phyloP scores from a whole-genome alignment of 192 early-diverging fungal species.

The Linnemannia elongata region DNA sequence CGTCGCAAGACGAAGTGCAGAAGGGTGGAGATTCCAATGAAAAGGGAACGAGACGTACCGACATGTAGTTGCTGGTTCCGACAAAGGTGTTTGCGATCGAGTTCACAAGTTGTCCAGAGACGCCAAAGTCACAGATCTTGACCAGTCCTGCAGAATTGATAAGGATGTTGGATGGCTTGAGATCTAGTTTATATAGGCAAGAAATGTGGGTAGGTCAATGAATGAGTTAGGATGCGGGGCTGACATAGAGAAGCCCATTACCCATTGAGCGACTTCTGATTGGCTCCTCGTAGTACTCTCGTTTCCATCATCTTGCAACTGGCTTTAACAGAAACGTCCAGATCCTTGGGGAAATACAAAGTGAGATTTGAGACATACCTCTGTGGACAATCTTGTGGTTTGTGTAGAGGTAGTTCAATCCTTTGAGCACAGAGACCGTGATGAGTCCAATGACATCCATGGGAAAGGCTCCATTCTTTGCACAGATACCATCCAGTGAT shows the following conservation, averaged over 20 bases:
- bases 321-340: neutral
- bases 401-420: conserved; percentile 88
- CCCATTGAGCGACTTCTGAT: neutral
- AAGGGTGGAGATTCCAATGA: neutral
- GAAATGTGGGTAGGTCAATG: neutral
- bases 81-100: conserved; percentile 91
- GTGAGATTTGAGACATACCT: conserved; percentile 63
- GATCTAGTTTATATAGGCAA: conserved; percentile 60
- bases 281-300: neutral
- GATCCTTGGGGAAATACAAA: neutral
- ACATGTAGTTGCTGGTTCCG: conserved; percentile 88
- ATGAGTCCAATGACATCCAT: conserved; percentile 90
- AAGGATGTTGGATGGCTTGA: conserved; percentile 91
- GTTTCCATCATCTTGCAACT: neutral
- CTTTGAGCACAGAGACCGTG: conserved; percentile 83
- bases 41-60: conserved; percentile 60
- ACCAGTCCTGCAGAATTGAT: conserved; percentile 84
- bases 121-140: conserved; percentile 92
- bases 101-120: conserved; percentile 88
- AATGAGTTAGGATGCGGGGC: neutral
- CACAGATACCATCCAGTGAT: conserved; percentile 93
- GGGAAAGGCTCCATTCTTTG: conserved; percentile 90
- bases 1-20: neutral
- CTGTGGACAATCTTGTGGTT: conserved; percentile 95
- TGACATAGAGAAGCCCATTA: neutral